A percentile compares a stretch with the other conserved stretches of the same genome.
These are phyloP conservation scores for Cryphonectria naterciae DNA, from an alignment of 2,329 filamentous ascomycete species.

Conservation along the genomic window DNA sequence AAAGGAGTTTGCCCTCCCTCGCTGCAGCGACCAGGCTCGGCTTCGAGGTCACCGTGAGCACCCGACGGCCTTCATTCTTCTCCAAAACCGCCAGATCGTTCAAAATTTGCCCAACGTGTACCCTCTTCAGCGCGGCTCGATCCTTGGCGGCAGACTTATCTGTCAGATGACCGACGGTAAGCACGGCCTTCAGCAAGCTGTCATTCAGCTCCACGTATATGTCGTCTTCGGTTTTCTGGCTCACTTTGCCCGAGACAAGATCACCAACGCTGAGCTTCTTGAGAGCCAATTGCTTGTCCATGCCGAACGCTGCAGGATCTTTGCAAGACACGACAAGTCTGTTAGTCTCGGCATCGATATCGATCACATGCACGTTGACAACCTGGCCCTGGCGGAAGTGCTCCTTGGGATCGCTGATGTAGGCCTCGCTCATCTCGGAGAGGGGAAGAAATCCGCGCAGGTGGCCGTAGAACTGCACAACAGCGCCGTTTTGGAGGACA, in stretches of 20 bases:
- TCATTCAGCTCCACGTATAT: constrained; percentile 76
- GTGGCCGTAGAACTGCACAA: constrained; percentile 88
- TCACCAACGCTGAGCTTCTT: constrained; percentile 74
- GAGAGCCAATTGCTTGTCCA: constrained; percentile 76
- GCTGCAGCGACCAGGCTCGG: constrained; percentile 78
- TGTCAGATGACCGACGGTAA: constrained; percentile 78
- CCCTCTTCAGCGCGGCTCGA: constrained; percentile 74
- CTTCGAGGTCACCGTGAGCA: constrained; percentile 81
- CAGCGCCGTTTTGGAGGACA: constrained; percentile 75
- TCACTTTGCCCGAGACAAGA: constrained; percentile 76
- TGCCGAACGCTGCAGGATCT: constrained; percentile 76
- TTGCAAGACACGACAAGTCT: constrained; percentile 92
- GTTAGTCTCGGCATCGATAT: constrained; percentile 70
- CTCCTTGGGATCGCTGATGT: constrained; percentile 83
- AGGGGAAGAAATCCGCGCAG: constrained; percentile 88
- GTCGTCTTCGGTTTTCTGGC: constrained; percentile 79
- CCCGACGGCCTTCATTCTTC: constrained; percentile 77
- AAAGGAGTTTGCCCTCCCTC: constrained; percentile 73
- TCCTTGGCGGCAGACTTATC: constrained; percentile 85
- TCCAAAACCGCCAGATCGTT: constrained; percentile 84
- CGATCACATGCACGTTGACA: constrained; percentile 85
- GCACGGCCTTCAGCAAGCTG: constrained; percentile 74
- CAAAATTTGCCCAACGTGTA: constrained; percentile 82
- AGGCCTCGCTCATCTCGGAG: constrained; percentile 97
- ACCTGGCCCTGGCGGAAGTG: constrained; percentile 93